Base-by-base conservation (phyloP, 2,329 filamentous ascomycete species). In the Epicoccum nigrum region DNA sequence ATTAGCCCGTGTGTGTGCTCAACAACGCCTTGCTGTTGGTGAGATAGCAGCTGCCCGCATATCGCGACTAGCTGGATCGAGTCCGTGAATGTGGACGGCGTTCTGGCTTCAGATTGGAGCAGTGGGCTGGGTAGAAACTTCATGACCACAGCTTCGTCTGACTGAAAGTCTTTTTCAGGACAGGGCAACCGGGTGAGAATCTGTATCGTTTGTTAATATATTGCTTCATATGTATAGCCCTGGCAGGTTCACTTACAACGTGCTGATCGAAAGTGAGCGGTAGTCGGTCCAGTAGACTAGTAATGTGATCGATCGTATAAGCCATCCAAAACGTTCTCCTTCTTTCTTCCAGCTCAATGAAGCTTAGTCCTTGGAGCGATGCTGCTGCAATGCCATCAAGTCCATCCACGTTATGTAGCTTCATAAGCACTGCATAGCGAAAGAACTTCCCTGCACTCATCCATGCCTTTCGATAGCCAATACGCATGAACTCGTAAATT, bases 401-500 rank as follows among this genome's bases (percentile, higher is more conserved):
- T 20, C 44, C 44, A 13, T 46, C 44, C 7, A 46, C 44, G 9
- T 46, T 46, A 27, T 46, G 44, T 19, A 46, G 19, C 16, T 33
- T 46, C 44, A 46, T 40, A 9, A 46, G 44, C n/a, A 39, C 9
- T 4, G 19, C 34, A 17, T 16, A 46, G 19, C 44, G 44, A 7
- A 46, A 46, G 27, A 15, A 46, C 19, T 46, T 46, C 9, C 44
- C 44, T 8, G 44, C 44, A 20, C 44, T 46, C 44, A 46, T 40
- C 44, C 44, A 46, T 39, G 34, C 44, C 19, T 25, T 15, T 21
- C 44, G 44, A 19, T 32, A 46, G n/a, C 44, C 44, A 12, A 40
- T 12, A 32, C 15, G 34, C 35, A 46, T 46, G 13, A 46, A 46
- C 9, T 46, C 44, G 27, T 46, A 46, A 2, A 46, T 13, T 19